Evolutionary conservation across 1,284 basidiomycete genomes (phyloP).

Genomic region (Heterobasidion occidentale): DNA sequence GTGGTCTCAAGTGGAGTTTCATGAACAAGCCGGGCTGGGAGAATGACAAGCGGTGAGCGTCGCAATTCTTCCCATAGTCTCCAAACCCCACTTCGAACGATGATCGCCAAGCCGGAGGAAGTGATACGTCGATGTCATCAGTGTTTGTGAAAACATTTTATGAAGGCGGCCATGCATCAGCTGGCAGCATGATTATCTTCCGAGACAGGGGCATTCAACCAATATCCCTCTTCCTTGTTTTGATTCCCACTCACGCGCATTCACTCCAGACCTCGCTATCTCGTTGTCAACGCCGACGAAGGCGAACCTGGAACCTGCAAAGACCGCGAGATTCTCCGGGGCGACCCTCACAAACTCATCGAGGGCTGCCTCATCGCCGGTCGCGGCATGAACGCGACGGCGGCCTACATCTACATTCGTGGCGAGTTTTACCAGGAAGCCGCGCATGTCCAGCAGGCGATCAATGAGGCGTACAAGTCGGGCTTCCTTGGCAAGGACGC

Average conservation of each 20-base stretch:
- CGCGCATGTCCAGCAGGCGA: constrained; percentile 88
- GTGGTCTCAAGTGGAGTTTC: constrained; percentile 97
- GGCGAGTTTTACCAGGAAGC: constrained; percentile 98
- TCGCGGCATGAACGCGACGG: constrained; percentile 95
- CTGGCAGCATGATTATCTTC: no score
- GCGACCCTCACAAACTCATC: constrained; percentile 96
- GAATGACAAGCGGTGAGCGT: constrained; percentile 74
- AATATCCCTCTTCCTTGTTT: background rate
- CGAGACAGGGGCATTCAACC: no score
- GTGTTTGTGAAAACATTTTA: no score
- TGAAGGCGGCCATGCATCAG: no score
- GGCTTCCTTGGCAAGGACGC: constrained; percentile 93
- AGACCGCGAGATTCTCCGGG: constrained; percentile 96
- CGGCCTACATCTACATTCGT: constrained; percentile 98
- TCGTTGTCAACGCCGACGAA: constrained; percentile 98
- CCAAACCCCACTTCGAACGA: background rate
- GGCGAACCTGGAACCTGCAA: constrained; percentile 99
- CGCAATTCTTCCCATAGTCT: background rate
- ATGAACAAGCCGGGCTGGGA: constrained; percentile 99
- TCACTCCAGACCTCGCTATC: constrained; percentile 74
- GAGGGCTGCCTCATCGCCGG: constrained; percentile 98
- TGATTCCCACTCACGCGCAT: background rate
- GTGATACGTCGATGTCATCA: no score
- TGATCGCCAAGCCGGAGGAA: background rate
- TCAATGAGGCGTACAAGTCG: constrained; percentile 89